Conservation (phyloP, 306 rosid species). For the Glycine soja region DNA sequence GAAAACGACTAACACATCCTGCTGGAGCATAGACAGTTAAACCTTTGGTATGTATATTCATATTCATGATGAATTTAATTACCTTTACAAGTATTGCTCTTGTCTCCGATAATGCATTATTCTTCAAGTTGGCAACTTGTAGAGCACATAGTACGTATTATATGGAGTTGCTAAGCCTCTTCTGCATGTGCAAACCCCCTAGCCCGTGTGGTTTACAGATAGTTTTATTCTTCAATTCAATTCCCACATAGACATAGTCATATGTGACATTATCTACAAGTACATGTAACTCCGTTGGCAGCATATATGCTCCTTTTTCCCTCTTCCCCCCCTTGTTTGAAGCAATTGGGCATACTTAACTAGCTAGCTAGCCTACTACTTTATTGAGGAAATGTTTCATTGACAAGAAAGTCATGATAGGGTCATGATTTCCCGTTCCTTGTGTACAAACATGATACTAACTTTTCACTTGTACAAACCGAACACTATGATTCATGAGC, state of each 20-base stretch:
- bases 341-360: not conserved
- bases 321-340: not conserved
- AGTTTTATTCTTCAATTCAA: conserved; percentile 25
- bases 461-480: conserved; percentile 39
- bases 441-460: not conserved
- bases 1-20: no score
- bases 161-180: conserved; percentile 1
- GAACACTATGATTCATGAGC: conserved; percentile 8
- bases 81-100: no score
- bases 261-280: conserved; percentile 13
- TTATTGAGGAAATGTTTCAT: not conserved
- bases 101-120: no score
- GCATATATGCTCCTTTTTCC: not conserved
- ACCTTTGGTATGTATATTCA: no score
- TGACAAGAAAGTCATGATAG: conserved; percentile 2
- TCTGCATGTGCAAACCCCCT: not conserved
- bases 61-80: no score
- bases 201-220: not conserved
- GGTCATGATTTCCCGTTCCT: conserved; percentile 21
- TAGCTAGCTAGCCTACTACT: not conserved
- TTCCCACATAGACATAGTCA: conserved; percentile 10
- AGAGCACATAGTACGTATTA: not conserved
- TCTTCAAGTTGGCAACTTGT: no score
- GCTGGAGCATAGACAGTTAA: no score
- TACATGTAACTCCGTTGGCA: not conserved